Evolutionary conservation across 805 yeast genomes (phyloP), one percentile per base, ranked within the genome.

Genomic region (Cyberlindnera sargentensis): DNA sequence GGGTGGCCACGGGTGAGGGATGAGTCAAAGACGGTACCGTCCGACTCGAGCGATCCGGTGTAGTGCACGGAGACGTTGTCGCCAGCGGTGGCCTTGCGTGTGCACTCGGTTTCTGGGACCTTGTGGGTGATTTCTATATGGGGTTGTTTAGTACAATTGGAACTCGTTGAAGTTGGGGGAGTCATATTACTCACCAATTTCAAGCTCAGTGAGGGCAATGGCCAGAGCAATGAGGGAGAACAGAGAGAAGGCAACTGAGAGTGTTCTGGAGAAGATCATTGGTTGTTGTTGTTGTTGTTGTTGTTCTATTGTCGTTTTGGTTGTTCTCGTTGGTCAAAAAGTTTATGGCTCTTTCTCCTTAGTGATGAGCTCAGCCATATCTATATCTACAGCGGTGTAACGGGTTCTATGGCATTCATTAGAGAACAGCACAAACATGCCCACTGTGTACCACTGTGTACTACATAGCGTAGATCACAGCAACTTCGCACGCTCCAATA

Each of bases 11-110:
- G 75, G 24, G 61, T 58, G 44, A 71, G 64, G 2, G 95, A 84
- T 8, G 86, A 75, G 63, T 89, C 97, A 58, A 89, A 90, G 5
- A 72, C 78, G 5, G 76, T 68, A 4, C 89, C 93, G 57, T 80
- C 80, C 9, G 58, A 59, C 45, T 68, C 68, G 40, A 89, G 69
- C 31, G 61, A 65, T 8, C 96, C 97, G 28, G 78, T 75, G 67
- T 89, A 89, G 63, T 90, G 95, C 36, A 89, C 91, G 20, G 74
- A 63, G 27, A 89, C 76, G 3, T 52, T 49, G 60, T 89, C 95
- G 10, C 95, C 95, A 28, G 66, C 62, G 44, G 68, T 57, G 24
- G 95, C 74, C 56, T 71, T 75, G 40, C 73, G 65, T 20, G 60
- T 54, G 64, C 96, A 88, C 38, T 73, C 71, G 9, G 60, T 70